Conservation (phyloP, 257 asterid genomes). For the Perilla frutescens region DNA sequence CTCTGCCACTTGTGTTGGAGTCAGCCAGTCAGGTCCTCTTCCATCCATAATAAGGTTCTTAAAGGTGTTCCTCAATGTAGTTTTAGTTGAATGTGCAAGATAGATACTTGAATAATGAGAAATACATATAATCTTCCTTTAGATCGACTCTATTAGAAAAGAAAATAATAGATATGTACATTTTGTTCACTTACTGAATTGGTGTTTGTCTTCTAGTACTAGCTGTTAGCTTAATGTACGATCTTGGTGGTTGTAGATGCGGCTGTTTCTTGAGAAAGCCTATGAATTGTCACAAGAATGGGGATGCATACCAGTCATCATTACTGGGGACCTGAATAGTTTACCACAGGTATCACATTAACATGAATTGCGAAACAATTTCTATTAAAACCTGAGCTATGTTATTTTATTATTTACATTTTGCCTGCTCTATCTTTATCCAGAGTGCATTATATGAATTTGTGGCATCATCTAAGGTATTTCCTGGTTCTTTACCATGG, state of each 20-base stretch:
- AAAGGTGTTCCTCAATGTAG: background rate
- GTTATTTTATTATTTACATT: slow-evolving; percentile 27
- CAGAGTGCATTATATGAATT: slow-evolving; percentile 91
- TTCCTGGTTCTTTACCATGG: slow-evolving; percentile 32
- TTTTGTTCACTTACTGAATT: slow-evolving; percentile 13
- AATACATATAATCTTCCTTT: background rate
- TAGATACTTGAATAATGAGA: slow-evolving; percentile 11
- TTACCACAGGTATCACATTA: slow-evolving; percentile 64
- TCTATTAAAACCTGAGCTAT: slow-evolving; percentile 15
- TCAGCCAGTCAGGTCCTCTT: background rate
- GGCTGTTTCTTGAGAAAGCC: slow-evolving; percentile 81
- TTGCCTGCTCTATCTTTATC: slow-evolving; percentile 36
- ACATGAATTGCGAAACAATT: slow-evolving; percentile 16
- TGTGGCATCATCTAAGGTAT: slow-evolving; percentile 75
- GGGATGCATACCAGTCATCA: slow-evolving; percentile 80
- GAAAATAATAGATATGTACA: slow-evolving; percentile 4
- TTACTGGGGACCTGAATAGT: slow-evolving; percentile 80
- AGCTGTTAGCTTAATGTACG: slow-evolving; percentile 11
- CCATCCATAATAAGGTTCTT: background rate
- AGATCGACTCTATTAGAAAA: background rate
- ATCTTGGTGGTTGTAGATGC: slow-evolving; percentile 57
- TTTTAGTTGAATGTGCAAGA: slow-evolving; percentile 28
- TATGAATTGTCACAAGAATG: slow-evolving; percentile 70
- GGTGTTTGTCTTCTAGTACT: slow-evolving; percentile 5
- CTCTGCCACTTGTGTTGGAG: background rate